These are phyloP conservation scores for Thelonectria olida DNA, from an alignment of 2,329 filamentous ascomycete species.

Conservation along the genomic window DNA sequence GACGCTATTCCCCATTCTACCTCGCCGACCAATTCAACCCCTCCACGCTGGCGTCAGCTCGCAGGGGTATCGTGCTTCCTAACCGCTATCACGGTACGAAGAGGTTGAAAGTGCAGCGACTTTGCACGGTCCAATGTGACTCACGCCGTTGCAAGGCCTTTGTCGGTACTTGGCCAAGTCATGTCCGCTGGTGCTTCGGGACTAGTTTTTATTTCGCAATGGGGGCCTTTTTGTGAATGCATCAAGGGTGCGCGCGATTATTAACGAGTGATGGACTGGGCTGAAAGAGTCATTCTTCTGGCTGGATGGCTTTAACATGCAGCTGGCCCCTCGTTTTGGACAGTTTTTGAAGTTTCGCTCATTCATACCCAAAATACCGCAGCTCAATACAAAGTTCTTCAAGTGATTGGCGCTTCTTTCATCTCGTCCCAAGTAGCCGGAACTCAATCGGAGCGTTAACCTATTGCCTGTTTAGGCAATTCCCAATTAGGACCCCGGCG, in stretches of 20 bases:
- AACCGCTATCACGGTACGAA: too few relatives aligned
- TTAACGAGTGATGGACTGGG: not conserved
- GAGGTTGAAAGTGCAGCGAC: too few relatives aligned
- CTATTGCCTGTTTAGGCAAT: not conserved
- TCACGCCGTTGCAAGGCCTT: constrained; percentile 22
- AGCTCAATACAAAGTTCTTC: too few relatives aligned
- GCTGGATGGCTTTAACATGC: constrained; percentile 25
- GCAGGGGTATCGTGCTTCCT: too few relatives aligned
- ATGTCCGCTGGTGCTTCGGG: not conserved
- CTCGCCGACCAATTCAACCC: constrained; percentile 27
- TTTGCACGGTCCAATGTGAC: constrained; percentile 22
- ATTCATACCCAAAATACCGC: too few relatives aligned
- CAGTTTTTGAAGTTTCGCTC: too few relatives aligned
- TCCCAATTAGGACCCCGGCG: not conserved
- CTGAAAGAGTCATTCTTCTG: constrained; percentile 13
- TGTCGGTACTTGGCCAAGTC: too few relatives aligned
- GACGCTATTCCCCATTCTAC: constrained; percentile 33
- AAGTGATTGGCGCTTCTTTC: too few relatives aligned
- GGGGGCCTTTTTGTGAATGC: constrained; percentile 8
- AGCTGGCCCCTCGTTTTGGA: not conserved
- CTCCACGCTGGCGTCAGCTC: not conserved
- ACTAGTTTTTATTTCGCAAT: not conserved
- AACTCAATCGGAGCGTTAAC: too few relatives aligned
- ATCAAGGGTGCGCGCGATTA: constrained; percentile 13
- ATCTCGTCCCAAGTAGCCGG: too few relatives aligned